phyloP scores from a whole-genome alignment of 495 filamentous ascomycete genomes.

The Gamarada debralockiae region DNA sequence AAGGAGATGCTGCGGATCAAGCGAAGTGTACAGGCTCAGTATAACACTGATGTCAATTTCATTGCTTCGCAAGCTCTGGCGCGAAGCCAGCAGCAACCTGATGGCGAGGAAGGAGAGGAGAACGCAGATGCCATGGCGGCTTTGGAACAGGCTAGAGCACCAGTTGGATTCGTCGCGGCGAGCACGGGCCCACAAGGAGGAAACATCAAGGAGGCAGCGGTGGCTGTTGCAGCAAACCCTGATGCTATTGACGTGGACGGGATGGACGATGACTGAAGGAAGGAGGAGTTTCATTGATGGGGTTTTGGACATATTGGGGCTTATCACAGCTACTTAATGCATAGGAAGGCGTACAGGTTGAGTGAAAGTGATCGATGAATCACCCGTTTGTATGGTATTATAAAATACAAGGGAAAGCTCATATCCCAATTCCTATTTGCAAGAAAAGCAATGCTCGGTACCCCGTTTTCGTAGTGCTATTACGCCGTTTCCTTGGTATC shows the following conservation, averaged over 20 bases:
- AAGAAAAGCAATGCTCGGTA: too few relatives aligned
- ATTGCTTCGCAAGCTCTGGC: constrained; percentile 95
- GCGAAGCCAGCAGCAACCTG: constrained; percentile 60
- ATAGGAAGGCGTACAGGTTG: constrained; percentile 5
- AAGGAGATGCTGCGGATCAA: constrained; percentile 99
- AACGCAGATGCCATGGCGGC: constrained; percentile 83
- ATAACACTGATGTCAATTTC: constrained; percentile 98
- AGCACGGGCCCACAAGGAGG: constrained; percentile 76
- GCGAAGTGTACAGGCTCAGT: constrained; percentile 94
- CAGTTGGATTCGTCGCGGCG: constrained; percentile 87
- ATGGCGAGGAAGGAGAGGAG: constrained; percentile 39
- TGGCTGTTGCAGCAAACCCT: constrained; percentile 63
- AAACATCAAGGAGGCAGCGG: constrained; percentile 41
- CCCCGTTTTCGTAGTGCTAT: too few relatives aligned
- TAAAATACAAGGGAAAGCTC: not conserved
- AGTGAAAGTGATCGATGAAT: constrained; percentile 4
- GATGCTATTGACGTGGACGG: constrained; percentile 86
- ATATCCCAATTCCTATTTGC: too few relatives aligned
- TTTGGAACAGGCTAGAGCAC: constrained; percentile 85
- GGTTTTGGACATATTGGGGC: constrained; percentile 9
- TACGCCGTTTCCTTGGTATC: too few relatives aligned
- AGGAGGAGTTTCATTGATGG: not conserved
- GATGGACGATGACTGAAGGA: constrained; percentile 22
- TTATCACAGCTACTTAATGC: constrained; percentile 3
- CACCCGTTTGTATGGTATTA: not conserved